Percentiles rank a stretch among this genome's conserved stretches.
Conservation (phyloP, 768 basidiomycete species). For the Naematelia aurantialba region DNA sequence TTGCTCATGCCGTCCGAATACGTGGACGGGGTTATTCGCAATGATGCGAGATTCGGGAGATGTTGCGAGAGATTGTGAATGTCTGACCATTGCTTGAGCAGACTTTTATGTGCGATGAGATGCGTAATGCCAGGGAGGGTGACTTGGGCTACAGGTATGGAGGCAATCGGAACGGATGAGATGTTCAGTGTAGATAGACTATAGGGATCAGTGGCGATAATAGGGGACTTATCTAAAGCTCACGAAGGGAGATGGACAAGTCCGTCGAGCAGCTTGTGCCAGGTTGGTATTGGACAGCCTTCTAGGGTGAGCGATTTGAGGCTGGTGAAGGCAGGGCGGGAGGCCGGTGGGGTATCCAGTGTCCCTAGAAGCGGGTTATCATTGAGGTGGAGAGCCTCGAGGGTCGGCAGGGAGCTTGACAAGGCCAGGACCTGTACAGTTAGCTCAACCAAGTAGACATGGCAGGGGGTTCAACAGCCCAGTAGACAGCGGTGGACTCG, state of each 20-base stretch:
- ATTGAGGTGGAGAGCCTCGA: slow-evolving; percentile 28
- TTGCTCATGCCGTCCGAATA: too few relatives aligned
- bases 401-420: slow-evolving; percentile 10
- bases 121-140: slow-evolving; percentile 2
- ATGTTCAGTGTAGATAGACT: slow-evolving; percentile 9
- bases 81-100: slow-evolving; percentile 17
- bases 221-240: too few relatives aligned
- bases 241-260: slow-evolving; percentile 10
- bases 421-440: slow-evolving; percentile 8
- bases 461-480: too few relatives aligned
- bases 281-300: slow-evolving; percentile 25
- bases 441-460: too few relatives aligned
- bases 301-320: slow-evolving; percentile 30
- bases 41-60: slow-evolving; percentile 10
- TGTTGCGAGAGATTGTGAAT: slow-evolving; percentile 19
- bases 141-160: background rate
- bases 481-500: too few relatives aligned
- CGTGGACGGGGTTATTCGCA: slow-evolving; percentile 21
- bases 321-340: slow-evolving; percentile 1
- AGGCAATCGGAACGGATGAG: slow-evolving; percentile 11
- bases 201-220: too few relatives aligned
- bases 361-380: slow-evolving; percentile 14
- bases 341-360: background rate
- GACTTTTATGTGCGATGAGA: slow-evolving; percentile 11
- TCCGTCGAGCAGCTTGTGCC: slow-evolving; percentile 19